Evolutionary conservation across 305 asterid species (phyloP), one percentile per base, ranked within the genome.

Genomic region (Stenogyne calaminthoides): DNA sequence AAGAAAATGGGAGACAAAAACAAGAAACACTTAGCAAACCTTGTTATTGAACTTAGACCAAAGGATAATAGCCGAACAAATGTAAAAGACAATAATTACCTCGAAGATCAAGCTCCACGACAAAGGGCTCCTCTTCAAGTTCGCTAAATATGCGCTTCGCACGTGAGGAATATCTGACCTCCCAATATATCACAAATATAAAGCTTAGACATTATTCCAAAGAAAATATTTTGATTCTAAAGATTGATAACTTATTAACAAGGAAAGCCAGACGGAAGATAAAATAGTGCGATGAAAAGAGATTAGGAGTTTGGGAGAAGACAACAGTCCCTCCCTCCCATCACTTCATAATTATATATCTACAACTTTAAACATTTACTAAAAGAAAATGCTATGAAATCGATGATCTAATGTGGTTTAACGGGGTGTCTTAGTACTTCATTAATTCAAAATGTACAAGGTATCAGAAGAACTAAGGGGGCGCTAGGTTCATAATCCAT

Each of bases 91-190:
- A 29, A 49, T 11, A 44, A 39, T 56, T 79, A 91, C 97, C 98
- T 80, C 97, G 88, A 81, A 83, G 99, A 88, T 94, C 99, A 78
- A 94, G 98, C 89, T 94, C 99, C 77, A 94, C 99, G 1, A 91
- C 92, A 84, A 75, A 88, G 40, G 96, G 96, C 73, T 84, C 77
- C 84, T 94, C 97, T 75, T 82, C 86, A 52, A 91, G 97, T 72
- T 90, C 87, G 61, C 80, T 61, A 47, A 93, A 88, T 73, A 93
- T 67, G 62, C 69, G 80, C 82, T 93, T 93, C 52, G 88, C 98
- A 51, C 84, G 85, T 76, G 74, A 10, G 44, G 88, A 90, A 80
- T 90, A 93, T 71, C 98, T 92, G 81, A 83, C 7, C 62, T 49
- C 78, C 19, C 49, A 77, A 68, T 64, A 65, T 47, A 49, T 42